phyloP scores from a whole-genome alignment of 768 basidiomycete genomes.

The Pulveroboletus sp. region DNA sequence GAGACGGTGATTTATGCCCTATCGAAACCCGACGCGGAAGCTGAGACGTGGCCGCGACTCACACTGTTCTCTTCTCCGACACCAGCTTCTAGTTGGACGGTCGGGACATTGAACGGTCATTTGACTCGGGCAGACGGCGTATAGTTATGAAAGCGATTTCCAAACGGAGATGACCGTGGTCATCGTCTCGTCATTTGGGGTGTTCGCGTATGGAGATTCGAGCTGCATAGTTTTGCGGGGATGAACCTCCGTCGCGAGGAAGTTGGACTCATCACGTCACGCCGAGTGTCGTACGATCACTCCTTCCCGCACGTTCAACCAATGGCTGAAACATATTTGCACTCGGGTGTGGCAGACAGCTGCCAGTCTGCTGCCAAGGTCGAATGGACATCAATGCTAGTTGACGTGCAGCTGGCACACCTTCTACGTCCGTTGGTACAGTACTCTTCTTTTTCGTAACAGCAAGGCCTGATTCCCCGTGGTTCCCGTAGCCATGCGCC shows the following conservation, averaged over 20 bases:
- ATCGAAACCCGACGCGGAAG: not conserved
- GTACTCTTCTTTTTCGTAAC: constrained; percentile 1
- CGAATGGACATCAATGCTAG: not conserved
- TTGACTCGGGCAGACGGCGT: no score
- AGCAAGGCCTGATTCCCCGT: not conserved
- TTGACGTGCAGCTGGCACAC: no score
- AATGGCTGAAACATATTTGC: no score
- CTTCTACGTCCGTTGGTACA: not conserved
- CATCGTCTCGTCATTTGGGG: not conserved
- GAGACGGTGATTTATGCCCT: not conserved
- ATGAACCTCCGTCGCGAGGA: not conserved
- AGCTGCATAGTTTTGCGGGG: not conserved
- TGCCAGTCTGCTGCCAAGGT: not conserved
- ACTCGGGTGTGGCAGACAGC: not conserved
- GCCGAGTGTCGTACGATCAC: not conserved
- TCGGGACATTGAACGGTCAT: constrained; percentile 2
- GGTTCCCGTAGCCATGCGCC: not conserved
- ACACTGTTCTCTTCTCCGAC: not conserved
- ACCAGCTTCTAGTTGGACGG: not conserved
- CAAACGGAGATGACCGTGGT: constrained; percentile 8
- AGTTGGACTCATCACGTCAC: not conserved
- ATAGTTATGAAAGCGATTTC: not conserved
- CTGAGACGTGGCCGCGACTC: not conserved
- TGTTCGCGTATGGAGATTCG: not conserved
- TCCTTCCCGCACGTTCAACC: not conserved